These are phyloP conservation scores for Hypomontagnella monticulosa DNA, from an alignment of 495 filamentous ascomycete genomes.

Conservation along the genomic window DNA sequence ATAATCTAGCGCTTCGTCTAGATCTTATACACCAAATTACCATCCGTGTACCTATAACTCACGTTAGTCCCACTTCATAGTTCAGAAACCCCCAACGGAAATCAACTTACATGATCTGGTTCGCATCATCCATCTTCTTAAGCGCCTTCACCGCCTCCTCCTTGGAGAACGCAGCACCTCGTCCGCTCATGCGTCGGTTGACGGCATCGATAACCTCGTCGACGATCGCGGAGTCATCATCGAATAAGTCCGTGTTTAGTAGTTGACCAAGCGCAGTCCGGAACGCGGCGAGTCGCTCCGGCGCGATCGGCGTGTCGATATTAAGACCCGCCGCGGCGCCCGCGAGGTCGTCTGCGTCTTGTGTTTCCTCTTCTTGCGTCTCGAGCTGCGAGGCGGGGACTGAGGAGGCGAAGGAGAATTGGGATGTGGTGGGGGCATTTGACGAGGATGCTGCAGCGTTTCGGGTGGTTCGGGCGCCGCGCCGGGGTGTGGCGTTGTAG, in stretches of 20 bases:
- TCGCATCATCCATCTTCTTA: slow-evolving; percentile 79
- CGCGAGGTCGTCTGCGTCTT: slow-evolving; percentile 48
- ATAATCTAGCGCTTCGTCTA: slow-evolving; percentile 9
- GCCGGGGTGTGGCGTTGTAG: slow-evolving; percentile 53
- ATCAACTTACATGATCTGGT: slow-evolving; percentile 90
- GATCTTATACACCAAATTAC: slow-evolving; percentile 59
- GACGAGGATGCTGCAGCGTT: slow-evolving; percentile 40
- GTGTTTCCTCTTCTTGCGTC: slow-evolving; percentile 47
- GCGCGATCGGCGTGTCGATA: slow-evolving; percentile 62
- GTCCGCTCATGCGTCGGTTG: slow-evolving; percentile 71
- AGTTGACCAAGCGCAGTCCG: slow-evolving; percentile 80
- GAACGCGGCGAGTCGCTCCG: slow-evolving; percentile 76
- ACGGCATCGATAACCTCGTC: slow-evolving; percentile 80
- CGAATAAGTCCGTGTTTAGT: slow-evolving; percentile 80
- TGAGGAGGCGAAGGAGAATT: slow-evolving; percentile 58
- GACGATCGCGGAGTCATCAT: slow-evolving; percentile 79
- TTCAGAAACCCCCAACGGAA: not conserved
- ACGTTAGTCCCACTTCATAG: slow-evolving; percentile 42
- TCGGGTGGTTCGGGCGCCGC: slow-evolving; percentile 43
- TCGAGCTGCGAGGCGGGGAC: slow-evolving; percentile 57
- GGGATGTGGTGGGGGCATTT: slow-evolving; percentile 43
- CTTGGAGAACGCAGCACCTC: slow-evolving; percentile 67
- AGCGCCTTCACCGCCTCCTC: slow-evolving; percentile 81
- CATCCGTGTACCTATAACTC: slow-evolving; percentile 55
- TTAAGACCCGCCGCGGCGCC: slow-evolving; percentile 49